Base-by-base conservation (phyloP, 371 early-diverging fungal genomes). In the Rhizopus delemar region DNA sequence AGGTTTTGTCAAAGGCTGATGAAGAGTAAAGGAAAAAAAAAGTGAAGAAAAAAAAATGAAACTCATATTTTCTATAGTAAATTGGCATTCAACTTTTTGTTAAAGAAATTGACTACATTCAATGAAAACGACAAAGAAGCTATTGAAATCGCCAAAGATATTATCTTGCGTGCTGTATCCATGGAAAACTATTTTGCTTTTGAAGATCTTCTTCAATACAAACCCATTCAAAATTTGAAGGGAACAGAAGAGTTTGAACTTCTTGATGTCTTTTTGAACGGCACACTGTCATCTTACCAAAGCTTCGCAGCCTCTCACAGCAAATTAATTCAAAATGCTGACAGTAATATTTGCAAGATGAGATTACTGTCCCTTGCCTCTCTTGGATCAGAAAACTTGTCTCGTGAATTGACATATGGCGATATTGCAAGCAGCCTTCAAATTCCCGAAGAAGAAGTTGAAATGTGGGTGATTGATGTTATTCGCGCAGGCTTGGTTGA, bases 401-500 rank as follows among this genome's bases (percentile, higher is more conserved):
- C 86, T 34, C 75, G 82, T 45, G 85, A 85, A 59, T 73, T 97
- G 66, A 73, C 87, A 48, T 95, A 93, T 71, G 68, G 68, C 51
- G 80, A 82, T 22, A 87, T 97, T 54, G 87, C 93, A 49, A 76
- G 80, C 50, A 86, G 83, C 6, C 77, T 96, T 50, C 86, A 86
- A 60, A 85, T 96, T 51, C 73, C 80, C 8, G 87, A 85, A 57
- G 86, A 80, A n/a, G 93, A 94, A 41, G 93, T 95, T 6, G 95
- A 95, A 77, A 73, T 93, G 82, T 93, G 93, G 93, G 88, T 94
- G 22, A 94, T 97, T 74, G 93, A 94, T 73, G 87, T 86, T 11
- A 94, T 96, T 57, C 92, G 95, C 33, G 89, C 92, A 36, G 93
- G 93, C 46, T 81, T 97, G 58, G 85, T 95, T n/a, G 94, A 95